Percentiles rank a stretch among this genome's conserved stretches.
These are phyloP conservation scores for Pistacia vera DNA, from an alignment of 345 rosid genomes.

Conservation along the genomic window DNA sequence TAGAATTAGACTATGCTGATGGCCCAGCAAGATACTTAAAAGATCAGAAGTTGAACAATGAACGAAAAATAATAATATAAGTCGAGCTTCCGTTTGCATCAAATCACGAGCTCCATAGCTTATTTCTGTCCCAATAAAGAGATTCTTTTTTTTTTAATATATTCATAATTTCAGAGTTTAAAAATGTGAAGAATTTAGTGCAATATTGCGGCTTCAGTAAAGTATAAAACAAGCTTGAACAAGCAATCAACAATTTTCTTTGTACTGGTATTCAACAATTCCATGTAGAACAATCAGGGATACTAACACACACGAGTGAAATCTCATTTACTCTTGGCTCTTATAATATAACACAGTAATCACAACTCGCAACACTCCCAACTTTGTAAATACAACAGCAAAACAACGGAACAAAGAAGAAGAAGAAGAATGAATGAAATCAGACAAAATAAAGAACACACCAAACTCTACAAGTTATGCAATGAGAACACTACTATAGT, in stretches of 20 bases:
- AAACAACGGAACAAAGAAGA: neutral
- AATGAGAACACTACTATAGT: neutral
- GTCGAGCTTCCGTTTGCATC: too few species aligned
- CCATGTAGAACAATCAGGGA: neutral
- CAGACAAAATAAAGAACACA: slow-evolving; percentile 14
- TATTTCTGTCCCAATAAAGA: neutral
- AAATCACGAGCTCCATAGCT: neutral
- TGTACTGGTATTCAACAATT: neutral
- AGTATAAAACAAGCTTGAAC: neutral
- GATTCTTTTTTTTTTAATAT: too few species aligned
- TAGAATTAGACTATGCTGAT: neutral
- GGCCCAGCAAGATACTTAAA: neutral
- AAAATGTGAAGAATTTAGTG: too few species aligned
- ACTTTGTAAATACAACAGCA: slow-evolving; percentile 2
- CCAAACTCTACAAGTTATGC: slow-evolving; percentile 12
- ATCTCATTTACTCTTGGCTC: neutral
- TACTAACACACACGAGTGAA: neutral
- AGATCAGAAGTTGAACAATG: neutral
- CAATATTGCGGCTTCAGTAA: too few species aligned
- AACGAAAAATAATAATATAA: too few species aligned
- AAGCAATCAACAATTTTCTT: neutral
- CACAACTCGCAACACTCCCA: neutral
- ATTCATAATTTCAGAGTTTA: too few species aligned
- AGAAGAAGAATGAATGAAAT: slow-evolving; percentile 12
- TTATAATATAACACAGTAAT: slow-evolving; percentile 7